phyloP scores from a whole-genome alignment of 768 basidiomycete species.

The Mycena vitilis region DNA sequence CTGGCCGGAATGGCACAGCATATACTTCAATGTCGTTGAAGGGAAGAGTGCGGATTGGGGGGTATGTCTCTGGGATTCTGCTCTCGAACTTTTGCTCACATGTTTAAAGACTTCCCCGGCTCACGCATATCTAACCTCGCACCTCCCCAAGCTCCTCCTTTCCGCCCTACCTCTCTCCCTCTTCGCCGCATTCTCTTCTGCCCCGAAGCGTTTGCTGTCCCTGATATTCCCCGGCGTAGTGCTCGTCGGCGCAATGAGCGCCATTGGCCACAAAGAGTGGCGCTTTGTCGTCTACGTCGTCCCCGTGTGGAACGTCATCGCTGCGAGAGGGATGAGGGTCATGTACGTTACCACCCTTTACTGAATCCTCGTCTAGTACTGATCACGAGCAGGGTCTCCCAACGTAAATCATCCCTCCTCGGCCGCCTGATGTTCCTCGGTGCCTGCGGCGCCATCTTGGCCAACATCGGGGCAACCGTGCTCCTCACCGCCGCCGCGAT shows the following conservation, averaged over 20 bases:
- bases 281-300: conserved; percentile 92
- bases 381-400: conserved; percentile 51
- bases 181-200: conserved; percentile 62
- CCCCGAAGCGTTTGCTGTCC: conserved; percentile 62
- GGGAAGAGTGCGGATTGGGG: conserved; percentile 96
- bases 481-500: conserved; percentile 70
- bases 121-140: conserved; percentile 70
- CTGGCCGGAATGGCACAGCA: conserved; percentile 87
- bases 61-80: conserved; percentile 57
- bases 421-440: conserved; percentile 59
- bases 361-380: background rate
- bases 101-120: conserved; percentile 72
- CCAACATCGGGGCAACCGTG: conserved; percentile 66
- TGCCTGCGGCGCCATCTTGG: conserved; percentile 58
- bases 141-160: conserved; percentile 84
- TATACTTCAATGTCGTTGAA: conserved; percentile 88
- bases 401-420: conserved; percentile 60
- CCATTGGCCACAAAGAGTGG: conserved; percentile 96
- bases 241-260: conserved; percentile 76
- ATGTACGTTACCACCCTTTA: conserved; percentile 63
- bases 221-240: conserved; percentile 54
- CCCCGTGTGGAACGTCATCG: conserved; percentile 83
- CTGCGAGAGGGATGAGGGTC: conserved; percentile 70
- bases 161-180: conserved; percentile 69
- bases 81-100: conserved; percentile 13